phyloP scores from a whole-genome alignment of 352 stramenopile genomes.

The Globisporangium nunn region DNA sequence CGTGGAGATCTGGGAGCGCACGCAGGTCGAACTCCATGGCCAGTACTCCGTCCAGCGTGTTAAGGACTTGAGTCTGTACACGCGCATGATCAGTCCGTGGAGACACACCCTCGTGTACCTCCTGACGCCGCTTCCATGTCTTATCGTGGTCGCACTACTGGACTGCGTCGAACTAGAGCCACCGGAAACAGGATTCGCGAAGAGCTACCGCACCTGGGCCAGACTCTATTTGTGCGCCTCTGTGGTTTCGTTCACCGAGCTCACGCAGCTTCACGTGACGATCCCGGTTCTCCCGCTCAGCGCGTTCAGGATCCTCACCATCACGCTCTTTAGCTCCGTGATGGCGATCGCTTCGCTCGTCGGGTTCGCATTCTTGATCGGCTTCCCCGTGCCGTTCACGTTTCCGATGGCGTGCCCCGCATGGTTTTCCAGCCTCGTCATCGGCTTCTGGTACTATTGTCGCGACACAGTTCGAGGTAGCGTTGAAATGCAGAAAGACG shows the following conservation, averaged over 20 bases:
- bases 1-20: neutral
- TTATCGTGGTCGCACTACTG: neutral
- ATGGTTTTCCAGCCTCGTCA: slow-evolving; percentile 5
- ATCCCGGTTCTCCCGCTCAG: neutral
- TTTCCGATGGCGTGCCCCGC: neutral
- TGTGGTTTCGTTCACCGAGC: neutral
- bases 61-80: neutral
- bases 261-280: neutral
- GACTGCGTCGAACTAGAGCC: neutral
- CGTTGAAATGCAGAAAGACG: slow-evolving; percentile 6
- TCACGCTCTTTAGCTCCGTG: neutral
- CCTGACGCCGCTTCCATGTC: neutral
- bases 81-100: neutral
- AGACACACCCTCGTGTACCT: neutral
- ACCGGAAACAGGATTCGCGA: neutral
- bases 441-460: neutral
- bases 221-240: neutral
- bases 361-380: slow-evolving; percentile 2
- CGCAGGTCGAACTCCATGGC: slow-evolving; percentile 1
- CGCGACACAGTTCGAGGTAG: slow-evolving; percentile 5
- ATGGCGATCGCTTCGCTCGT: neutral
- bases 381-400: slow-evolving; percentile 27
- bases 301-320: neutral
- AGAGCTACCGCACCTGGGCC: neutral
- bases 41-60: neutral